phyloP scores from a whole-genome alignment of 148 eudicot species.

The Arctostaphylos glauca region DNA sequence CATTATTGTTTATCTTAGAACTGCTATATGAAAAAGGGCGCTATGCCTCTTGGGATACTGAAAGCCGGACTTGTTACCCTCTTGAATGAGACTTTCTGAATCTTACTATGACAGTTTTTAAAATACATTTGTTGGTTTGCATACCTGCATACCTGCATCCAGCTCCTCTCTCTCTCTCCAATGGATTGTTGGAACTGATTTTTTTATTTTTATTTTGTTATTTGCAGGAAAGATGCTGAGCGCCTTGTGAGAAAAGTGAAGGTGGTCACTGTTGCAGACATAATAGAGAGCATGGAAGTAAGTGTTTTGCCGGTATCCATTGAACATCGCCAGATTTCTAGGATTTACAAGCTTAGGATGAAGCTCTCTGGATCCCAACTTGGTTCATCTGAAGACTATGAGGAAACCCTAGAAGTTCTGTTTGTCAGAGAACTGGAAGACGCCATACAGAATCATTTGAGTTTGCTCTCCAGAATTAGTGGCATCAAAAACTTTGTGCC shows the following conservation, averaged over 20 bases:
- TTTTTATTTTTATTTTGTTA: neutral
- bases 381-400: conserved; percentile 53
- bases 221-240: conserved; percentile 74
- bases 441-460: conserved; percentile 65
- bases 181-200: too few relatives aligned
- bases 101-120: neutral
- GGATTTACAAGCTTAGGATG: conserved; percentile 69
- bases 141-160: neutral
- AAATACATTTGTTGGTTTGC: neutral
- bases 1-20: neutral
- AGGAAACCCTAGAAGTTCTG: conserved; percentile 35
- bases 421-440: conserved; percentile 61
- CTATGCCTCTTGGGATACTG: neutral
- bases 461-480: conserved; percentile 56
- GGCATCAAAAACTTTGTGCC: conserved; percentile 52
- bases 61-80: neutral
- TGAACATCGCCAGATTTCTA: conserved; percentile 26
- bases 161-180: neutral
- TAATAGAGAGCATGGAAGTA: conserved; percentile 76
- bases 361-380: conserved; percentile 57
- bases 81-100: neutral
- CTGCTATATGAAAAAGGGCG: neutral
- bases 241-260: conserved; percentile 60
- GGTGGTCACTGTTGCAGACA: conserved; percentile 71
- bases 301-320: conserved; percentile 44